Evolutionary conservation across 495 filamentous ascomycete genomes (phyloP), one percentile per base, ranked within the genome.

Genomic region (Penicillium chermesinum): DNA sequence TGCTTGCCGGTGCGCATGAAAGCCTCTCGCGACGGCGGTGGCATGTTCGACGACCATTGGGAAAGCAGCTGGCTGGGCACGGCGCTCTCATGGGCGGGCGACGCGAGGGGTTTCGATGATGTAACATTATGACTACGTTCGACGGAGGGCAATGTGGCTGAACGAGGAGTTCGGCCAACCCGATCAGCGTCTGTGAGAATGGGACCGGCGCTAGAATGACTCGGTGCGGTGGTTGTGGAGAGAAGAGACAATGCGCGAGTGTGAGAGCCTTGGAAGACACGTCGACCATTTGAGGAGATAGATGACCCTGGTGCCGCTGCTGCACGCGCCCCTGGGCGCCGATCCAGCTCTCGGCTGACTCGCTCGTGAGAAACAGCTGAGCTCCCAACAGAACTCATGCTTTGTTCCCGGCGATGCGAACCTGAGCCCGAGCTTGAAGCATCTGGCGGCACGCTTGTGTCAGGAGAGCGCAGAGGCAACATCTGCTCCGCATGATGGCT

Each of bases 181-280:
- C 70, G 75, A 44, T 65, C 61, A 33, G 42, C 49, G 41, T 56
- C 63, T 6, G 47, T 30, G 3, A 47, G 37, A 13, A 49, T 37
- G 19, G 48, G 21, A 0, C 56, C 52, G 7, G 25, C 38, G 13
- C 16, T 33, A 16, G 44, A 45, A 6, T 33, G 33, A 45, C 42
- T 43, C 10, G 46, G 20, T 7, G 53, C 60, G 19, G 64, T 48
- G 3, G 54, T 73, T 0, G 89, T 86, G n/a, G 90, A 91, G 7
- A 97, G 69, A 50, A 97, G 64, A 6, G 90, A 96, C 36, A 97
- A 62, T 2, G 90, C 83, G 33, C 91, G 76, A 1, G 87, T 80
- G 64, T 96, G 89, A 22, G 88, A 85, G 19, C 85, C 85, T 33
- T 84, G 74, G 58, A 87, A 81, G 3, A 87, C 80, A 41, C 79